Conservation (phyloP, 2,329 filamentous ascomycete species). For the Pseudocercospora crystallina region DNA sequence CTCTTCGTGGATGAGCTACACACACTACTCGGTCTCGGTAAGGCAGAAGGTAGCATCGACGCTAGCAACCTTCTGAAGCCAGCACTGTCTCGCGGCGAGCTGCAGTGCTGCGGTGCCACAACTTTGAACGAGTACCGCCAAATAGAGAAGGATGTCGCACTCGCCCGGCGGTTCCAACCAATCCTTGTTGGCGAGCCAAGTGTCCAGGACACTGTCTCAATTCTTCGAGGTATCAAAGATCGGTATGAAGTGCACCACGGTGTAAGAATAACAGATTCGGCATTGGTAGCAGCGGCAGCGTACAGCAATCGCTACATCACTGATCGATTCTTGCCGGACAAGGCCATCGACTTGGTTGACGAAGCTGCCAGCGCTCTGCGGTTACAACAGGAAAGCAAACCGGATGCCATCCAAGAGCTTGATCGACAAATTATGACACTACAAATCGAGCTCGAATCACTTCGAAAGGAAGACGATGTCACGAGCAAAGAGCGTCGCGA, state of each 20-base stretch:
- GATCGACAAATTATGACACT: constrained; percentile 97
- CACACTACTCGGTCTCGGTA: constrained; percentile 85
- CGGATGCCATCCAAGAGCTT: constrained; percentile 86
- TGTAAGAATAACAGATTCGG: constrained; percentile 88
- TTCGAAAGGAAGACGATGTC: constrained; percentile 90
- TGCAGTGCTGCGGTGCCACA: constrained; percentile 94
- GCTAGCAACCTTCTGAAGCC: constrained; percentile 94
- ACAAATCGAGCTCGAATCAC: constrained; percentile 91
- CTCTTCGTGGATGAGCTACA: constrained; percentile 95
- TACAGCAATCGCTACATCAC: constrained; percentile 96
- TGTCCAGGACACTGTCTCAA: constrained; percentile 91
- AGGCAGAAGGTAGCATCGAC: constrained; percentile 94
- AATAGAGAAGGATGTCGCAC: constrained; percentile 93
- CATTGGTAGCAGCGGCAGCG: constrained; percentile 85
- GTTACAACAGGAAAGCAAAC: constrained; percentile 93
- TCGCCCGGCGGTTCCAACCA: constrained; percentile 90
- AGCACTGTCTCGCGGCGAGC: constrained; percentile 83
- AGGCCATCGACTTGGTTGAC: constrained; percentile 95
- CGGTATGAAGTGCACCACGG: constrained; percentile 97
- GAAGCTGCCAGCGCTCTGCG: constrained; percentile 89
- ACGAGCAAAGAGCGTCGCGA: constrained; percentile 84
- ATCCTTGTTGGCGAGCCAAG: constrained; percentile 90
- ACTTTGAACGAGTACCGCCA: constrained; percentile 87
- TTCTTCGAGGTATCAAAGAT: constrained; percentile 93
- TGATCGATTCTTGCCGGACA: constrained; percentile 92